Percentiles rank a stretch among this genome's conserved stretches.
These are phyloP conservation scores for Serendipita vermifera DNA, from an alignment of 768 basidiomycete species.

Conservation along the genomic window DNA sequence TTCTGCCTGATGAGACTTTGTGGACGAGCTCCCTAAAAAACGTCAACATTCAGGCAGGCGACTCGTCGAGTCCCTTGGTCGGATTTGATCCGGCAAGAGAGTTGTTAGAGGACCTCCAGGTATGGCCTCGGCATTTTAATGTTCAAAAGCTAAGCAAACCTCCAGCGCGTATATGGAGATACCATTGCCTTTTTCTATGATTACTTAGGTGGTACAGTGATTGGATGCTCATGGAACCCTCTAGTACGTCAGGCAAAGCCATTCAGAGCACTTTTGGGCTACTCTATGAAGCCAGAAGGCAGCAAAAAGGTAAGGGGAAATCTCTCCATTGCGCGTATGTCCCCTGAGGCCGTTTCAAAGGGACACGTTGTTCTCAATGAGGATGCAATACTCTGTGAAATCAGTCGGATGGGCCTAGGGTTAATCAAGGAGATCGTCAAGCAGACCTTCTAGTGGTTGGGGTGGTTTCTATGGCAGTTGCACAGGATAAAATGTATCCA, in stretches of 20 bases:
- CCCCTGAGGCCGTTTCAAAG: conserved; percentile 26
- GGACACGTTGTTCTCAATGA: conserved; percentile 54
- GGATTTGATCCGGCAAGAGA: conserved; percentile 70
- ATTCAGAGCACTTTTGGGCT: conserved; percentile 74
- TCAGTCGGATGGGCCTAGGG: conserved; percentile 60
- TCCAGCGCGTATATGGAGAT: conserved; percentile 56
- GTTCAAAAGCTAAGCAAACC: conserved; percentile 1
- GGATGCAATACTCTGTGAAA: conserved; percentile 53
- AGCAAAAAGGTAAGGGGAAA: conserved; percentile 11
- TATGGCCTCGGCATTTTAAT: conserved; percentile 23
- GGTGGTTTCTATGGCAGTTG: no score
- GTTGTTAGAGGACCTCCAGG: conserved; percentile 61
- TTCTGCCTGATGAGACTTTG: conserved; percentile 37
- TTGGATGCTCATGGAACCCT: conserved; percentile 84
- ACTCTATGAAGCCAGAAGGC: conserved; percentile 47
- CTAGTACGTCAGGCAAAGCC: conserved; percentile 43
- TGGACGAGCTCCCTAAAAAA: conserved; percentile 35
- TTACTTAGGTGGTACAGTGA: conserved; percentile 57
- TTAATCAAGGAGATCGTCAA: conserved; percentile 40
- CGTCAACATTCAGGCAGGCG: conserved; percentile 31
- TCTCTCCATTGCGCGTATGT: not conserved
- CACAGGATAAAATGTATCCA: no score
- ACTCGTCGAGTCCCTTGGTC: conserved; percentile 28
- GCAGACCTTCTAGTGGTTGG: conserved; percentile 6
- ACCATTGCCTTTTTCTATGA: conserved; percentile 80